These are phyloP conservation scores for Fusarium buharicum DNA, from an alignment of 2,329 filamentous ascomycete genomes.

Conservation along the genomic window DNA sequence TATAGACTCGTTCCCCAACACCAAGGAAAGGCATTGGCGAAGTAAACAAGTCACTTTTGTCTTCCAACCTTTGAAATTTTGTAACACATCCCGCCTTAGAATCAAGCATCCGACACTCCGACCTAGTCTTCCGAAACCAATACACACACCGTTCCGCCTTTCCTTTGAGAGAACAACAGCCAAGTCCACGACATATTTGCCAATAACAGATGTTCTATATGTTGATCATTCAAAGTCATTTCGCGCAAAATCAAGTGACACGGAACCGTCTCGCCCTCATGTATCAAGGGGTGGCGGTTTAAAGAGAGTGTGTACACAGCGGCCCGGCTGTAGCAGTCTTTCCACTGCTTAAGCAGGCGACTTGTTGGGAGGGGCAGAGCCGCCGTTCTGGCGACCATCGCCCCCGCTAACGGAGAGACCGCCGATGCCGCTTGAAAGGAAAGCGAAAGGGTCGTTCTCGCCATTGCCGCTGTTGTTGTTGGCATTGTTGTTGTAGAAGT, in stretches of 20 bases:
- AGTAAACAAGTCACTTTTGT: conserved; percentile 54
- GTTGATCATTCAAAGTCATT: conserved; percentile 56
- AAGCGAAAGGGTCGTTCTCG: conserved; percentile 81
- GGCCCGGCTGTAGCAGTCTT: conserved; percentile 37
- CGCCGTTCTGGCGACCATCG: conserved; percentile 71
- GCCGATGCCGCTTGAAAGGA: conserved; percentile 78
- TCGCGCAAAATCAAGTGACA: conserved; percentile 44
- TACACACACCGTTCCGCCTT: conserved; percentile 51
- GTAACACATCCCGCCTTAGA: conserved; percentile 50
- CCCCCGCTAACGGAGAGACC: conserved; percentile 76
- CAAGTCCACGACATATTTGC: conserved; percentile 57
- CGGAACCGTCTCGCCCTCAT: conserved; percentile 37
- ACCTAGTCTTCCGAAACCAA: conserved; percentile 53
- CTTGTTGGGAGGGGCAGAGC: conserved; percentile 66
- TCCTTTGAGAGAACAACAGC: conserved; percentile 54
- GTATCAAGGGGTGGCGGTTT: conserved; percentile 39
- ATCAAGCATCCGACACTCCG: conserved; percentile 55
- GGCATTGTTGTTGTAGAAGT: conserved; percentile 64
- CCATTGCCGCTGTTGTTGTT: conserved; percentile 72
- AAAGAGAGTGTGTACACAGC: conserved; percentile 45
- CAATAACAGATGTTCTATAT: conserved; percentile 61
- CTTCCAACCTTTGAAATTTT: conserved; percentile 52
- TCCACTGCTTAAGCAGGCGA: conserved; percentile 62
- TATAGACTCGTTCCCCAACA: conserved; percentile 47
- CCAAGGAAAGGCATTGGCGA: conserved; percentile 47